Evolutionary conservation across 768 basidiomycete genomes (phyloP).

Genomic region (Clitopilus passeckerianus): DNA sequence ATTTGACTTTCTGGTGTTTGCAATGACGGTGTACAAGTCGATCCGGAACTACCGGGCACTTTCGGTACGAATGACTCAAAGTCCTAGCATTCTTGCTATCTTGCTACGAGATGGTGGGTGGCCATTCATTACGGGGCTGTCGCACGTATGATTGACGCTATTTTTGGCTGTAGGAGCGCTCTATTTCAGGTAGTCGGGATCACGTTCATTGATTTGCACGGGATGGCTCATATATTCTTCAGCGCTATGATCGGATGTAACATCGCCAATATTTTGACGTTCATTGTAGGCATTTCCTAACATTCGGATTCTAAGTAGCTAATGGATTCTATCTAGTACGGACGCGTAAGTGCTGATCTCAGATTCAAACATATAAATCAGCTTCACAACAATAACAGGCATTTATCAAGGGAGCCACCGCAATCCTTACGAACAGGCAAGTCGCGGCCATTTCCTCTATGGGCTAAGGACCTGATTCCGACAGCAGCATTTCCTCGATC

Average conservation of each 20-base stretch:
- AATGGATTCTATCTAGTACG: conserved; percentile 17
- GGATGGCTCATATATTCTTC: not conserved
- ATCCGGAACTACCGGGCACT: conserved; percentile 16
- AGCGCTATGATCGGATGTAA: conserved; percentile 33
- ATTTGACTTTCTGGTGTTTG: conserved; percentile 35
- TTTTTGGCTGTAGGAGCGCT: conserved; percentile 24
- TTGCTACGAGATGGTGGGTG: conserved; percentile 35
- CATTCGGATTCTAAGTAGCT: not conserved
- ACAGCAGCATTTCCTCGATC: conserved; percentile 26
- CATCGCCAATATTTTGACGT: conserved; percentile 30
- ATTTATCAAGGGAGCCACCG: conserved; percentile 24
- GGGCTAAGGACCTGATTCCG: not conserved
- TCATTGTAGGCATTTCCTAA: conserved; percentile 22
- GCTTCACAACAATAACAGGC: conserved; percentile 13
- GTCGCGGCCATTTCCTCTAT: conserved; percentile 4
- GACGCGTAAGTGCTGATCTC: conserved; percentile 18
- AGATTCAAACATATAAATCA: not conserved
- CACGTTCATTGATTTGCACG: not conserved
- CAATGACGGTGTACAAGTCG: conserved; percentile 35
- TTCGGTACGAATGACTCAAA: conserved; percentile 10
- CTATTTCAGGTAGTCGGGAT: conserved; percentile 27
- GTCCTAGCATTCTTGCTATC: conserved; percentile 19
- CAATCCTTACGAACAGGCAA: conserved; percentile 31
- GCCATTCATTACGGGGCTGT: not conserved
- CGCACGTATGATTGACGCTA: not conserved